Evolutionary conservation across 441 rosid genomes (phyloP), one percentile per base, ranked within the genome.

Genomic region (Adansonia madagascariensis): DNA sequence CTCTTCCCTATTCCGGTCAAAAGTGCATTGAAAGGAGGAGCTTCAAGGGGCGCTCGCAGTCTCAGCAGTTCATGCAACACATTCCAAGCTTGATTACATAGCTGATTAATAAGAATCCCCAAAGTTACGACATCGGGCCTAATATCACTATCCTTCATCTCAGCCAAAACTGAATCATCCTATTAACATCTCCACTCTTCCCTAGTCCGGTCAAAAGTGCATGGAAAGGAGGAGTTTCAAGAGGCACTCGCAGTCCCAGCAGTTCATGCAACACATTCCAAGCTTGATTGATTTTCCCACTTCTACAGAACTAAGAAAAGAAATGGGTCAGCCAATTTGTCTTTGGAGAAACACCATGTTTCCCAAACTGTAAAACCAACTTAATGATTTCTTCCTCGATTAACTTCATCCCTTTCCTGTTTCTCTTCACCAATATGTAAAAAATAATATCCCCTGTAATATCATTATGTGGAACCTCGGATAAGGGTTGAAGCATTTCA

Each of bases 401-500:
- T 20, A 86, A 39, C 18, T 8, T 5, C 75, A 77, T 82, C 24
- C 81, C 85, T 4, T 50, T 22, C 9, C 59, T 65, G 8, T 65
- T 67, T 41, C 70, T 82, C 78, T 77, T 82, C 74, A 77, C 75
- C 78, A 89, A 81, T n/a, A 73, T 85, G n/a, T 82, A 75, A 67
- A 91, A 88, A 27, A 91, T 76, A 35, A 88, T 81, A 72, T 81
- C 85, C 20, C 83, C 91, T 0, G 91, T 89, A 56, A 59, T 68
- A 60, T 81, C 83, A 76, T 89, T 71, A 0, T 94, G 93, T n/a
- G 74, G 85, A 76, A 55, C 85, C 53, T 78, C 77, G 0, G 87
- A 81, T 8, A 71, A 83, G 35, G 68, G 77, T 0, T 81, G 81
- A 63, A 91, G 91, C 98, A 95, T 95, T 93, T 89, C 94, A 66